Evolutionary conservation across 441 rosid species (phyloP), one percentile per base, ranked within the genome.

Genomic region (Populus hybrid): DNA sequence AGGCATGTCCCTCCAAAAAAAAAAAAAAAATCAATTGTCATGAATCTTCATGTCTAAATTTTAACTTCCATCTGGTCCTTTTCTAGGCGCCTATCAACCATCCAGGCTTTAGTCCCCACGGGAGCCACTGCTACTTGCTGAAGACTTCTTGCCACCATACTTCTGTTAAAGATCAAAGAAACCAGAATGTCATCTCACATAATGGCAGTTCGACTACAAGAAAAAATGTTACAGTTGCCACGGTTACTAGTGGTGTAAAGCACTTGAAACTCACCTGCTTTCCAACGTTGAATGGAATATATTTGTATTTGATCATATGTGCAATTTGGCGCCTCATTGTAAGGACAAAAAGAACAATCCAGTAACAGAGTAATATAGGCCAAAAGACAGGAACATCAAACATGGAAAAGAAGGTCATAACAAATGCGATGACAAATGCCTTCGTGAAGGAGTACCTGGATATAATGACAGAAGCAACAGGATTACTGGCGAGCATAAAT

Each of bases 361-460:
- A 94, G 86, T 94, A 94, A 84, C 94, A 92, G 66, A 94, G 94
- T 40, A 94, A 80, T 79, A 92, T 92, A 24, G 98, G 98, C 98
- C 97, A 94, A 82, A 94, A 94, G 78, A 94, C 98, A 4, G 98
- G 97, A 71, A 94, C 92, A 63, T 94, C 98, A 77, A 94, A 94
- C 71, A 91, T 74, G 53, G 97, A 90, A 85, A 92, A 92, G 93
- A 92, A 94, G 18, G 97, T 91, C 97, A 92, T 90, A 32, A 91
- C 57, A 84, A 94, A 91, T 34, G 97, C 95, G 71, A 92, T 88
- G 89, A 90, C 85, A 82, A 94, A 90, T 67, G 97, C 98, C 81
- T 87, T 90, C 0, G 98, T 92, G 90, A 90, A 90, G 73, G 97
- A 87, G 82, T 94, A 93, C 98, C 98, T 94, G 86, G 82, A 63